Evolutionary conservation across 1,284 basidiomycete genomes (phyloP).

Genomic region (Naganishia sp.): DNA sequence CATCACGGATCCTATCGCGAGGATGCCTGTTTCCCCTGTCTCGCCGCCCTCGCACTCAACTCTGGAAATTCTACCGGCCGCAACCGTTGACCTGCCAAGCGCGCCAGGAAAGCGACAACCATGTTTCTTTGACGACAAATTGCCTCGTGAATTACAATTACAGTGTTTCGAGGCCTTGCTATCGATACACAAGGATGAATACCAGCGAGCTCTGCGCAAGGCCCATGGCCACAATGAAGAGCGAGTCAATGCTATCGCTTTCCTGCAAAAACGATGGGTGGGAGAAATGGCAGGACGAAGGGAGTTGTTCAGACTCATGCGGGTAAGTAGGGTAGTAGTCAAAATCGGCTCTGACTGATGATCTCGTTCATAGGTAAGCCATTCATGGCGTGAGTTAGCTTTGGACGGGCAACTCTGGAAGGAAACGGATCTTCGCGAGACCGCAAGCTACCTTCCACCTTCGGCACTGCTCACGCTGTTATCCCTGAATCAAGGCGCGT

Average conservation of each 20-base stretch:
- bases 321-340: slow-evolving; percentile 60
- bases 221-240: slow-evolving; percentile 59
- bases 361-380: slow-evolving; percentile 67
- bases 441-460: slow-evolving; percentile 56
- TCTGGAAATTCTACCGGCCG: no score
- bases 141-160: slow-evolving; percentile 74
- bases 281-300: slow-evolving; percentile 69
- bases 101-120: not conserved
- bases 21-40: slow-evolving; percentile 1
- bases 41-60: not conserved
- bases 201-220: slow-evolving; percentile 55
- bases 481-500: slow-evolving; percentile 52
- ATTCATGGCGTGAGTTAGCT: slow-evolving; percentile 72
- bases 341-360: no score
- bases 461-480: slow-evolving; percentile 43
- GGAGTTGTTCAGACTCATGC: slow-evolving; percentile 75
- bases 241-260: slow-evolving; percentile 60
- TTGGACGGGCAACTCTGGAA: slow-evolving; percentile 87
- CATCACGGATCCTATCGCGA: not conserved
- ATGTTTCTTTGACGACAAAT: slow-evolving; percentile 52
- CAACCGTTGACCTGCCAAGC: not conserved
- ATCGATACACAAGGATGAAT: slow-evolving; percentile 56
- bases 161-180: slow-evolving; percentile 59
- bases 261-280: slow-evolving; percentile 63
- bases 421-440: slow-evolving; percentile 63